Base-by-base conservation (phyloP, 495 filamentous ascomycete genomes). In the Trichoderma asperelloides region DNA sequence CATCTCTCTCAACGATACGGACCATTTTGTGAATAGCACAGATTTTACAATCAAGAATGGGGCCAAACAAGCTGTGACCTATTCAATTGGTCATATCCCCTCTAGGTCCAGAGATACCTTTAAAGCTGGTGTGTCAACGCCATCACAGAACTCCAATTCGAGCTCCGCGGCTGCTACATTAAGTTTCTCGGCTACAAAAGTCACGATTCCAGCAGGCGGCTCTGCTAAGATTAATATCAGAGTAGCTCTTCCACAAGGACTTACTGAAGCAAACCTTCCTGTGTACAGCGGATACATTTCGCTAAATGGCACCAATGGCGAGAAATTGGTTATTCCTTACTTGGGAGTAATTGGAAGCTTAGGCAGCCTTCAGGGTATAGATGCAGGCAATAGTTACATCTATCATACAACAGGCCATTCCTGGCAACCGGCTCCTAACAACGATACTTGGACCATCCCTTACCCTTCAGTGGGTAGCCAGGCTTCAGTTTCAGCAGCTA, bases 1-100 rank as follows among this genome's bases (percentile, higher is more conserved):
- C 70, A 76, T 86, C 43, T 79, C 82, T 23, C 84, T 87, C 73
- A 86, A 86, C 71, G 85, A 87, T 70, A 86, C 84, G 8, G 77
- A 81, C 65, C 64, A 84, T 72, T 77, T 86, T 49, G 71, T 74
- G 18, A 71, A 76, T 3, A 77, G 74, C 15, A 74, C 81, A 63
- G 74, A 78, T 49, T 85, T 87, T 68, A 77, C 73, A 67, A 78
- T 87, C 72, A 77, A 72, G 65, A 88, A 88, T 74, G 76, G 79
- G 41, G 85, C 80, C 41, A 69, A 67, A 2, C 73, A 72, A n/a
- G 74, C 74, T 6, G 74, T 82, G 67, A 82, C 78, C 23, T 87
- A 85, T 72, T 70, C 71, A 8, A 72, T 87, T 33, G 75, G 75
- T 62, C 73, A 79, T 28, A 68, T 75, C 12, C 75, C 77, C 55